phyloP scores from a whole-genome alignment of 306 rosid species.

The Vigna mungo region DNA sequence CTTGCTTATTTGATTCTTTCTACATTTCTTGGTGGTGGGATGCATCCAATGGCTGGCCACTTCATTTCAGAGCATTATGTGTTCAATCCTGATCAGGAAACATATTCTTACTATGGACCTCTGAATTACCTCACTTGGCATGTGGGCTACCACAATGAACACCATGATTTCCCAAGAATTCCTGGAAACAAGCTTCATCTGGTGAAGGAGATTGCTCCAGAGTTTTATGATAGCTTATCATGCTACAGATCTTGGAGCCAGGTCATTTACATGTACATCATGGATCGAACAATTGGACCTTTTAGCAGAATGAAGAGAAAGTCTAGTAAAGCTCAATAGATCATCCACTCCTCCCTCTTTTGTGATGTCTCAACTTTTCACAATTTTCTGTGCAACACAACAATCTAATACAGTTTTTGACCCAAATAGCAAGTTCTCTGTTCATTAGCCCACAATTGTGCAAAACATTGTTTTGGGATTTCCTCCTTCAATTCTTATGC shows the following conservation, averaged over 20 bases:
- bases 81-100: conserved; percentile 86
- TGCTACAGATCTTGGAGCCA: conserved; percentile 83
- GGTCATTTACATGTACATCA: conserved; percentile 81
- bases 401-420: conserved; percentile 46
- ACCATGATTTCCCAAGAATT: conserved; percentile 94
- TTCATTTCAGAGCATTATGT: conserved; percentile 94
- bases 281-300: conserved; percentile 87
- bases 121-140: conserved; percentile 84
- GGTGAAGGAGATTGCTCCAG: conserved; percentile 90
- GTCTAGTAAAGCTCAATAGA: conserved; percentile 62
- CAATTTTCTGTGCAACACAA: conserved; percentile 32
- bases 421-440: conserved; percentile 37
- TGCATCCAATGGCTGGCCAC: conserved; percentile 99
- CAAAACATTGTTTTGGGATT: conserved; percentile 12
- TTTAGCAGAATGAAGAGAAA: conserved; percentile 92
- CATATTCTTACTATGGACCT: conserved; percentile 95
- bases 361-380: conserved; percentile 30
- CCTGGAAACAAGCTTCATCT: conserved; percentile 86
- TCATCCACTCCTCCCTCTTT: background rate
- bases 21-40: conserved; percentile 91
- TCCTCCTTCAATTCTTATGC: background rate
- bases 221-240: conserved; percentile 66
- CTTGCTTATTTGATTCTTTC: conserved; percentile 79
- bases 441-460: conserved; percentile 39
- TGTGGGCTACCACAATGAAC: conserved; percentile 92